Base-by-base conservation (phyloP, 257 asterid species). In the Phtheirospermum japonicum region DNA sequence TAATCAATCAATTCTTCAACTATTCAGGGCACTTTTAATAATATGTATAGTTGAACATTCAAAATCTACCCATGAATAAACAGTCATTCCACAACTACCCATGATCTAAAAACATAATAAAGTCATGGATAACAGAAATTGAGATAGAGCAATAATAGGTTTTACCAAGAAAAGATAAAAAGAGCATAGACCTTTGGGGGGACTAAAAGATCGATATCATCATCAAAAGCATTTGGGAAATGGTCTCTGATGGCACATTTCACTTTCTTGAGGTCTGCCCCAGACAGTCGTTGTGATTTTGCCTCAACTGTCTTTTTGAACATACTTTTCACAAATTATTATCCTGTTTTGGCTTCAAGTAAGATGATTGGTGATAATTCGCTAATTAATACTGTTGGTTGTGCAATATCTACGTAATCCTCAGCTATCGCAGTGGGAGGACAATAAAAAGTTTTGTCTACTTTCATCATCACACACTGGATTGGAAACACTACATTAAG, bases 141-240 rank as follows among this genome's bases (percentile, higher is more conserved):
- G 18, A 31, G 1, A 64, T 18, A 49, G 6, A 19, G 6, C 20
- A 4, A 46, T 28, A 0, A 13, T 17, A 55, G n/a, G n/a, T n/a
- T n/a, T n/a, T n/a, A n/a, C n/a, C n/a, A n/a, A n/a, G n/a, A n/a
- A n/a, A n/a, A n/a, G n/a, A n/a, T n/a, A n/a, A n/a, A n/a, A n/a
- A n/a, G n/a, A n/a, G n/a, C n/a, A n/a, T n/a, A n/a, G 1, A 88
- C 98, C 95, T 92, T 92, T 0, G 95, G 90, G n/a, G 98, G 98
- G 40, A 92, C 89, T 64, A 89, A 48, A 57, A 73, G 9, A 64
- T 92, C 98, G 68, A 84, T 60, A 71, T 84, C 71, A 30, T 77
- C 74, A 73, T 92, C 98, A 50, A 95, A 81, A 45, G 82, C 84
- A 65, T 68, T 76, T n/a, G 86, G 81, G 34, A 89, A 89, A 20